Conservation (phyloP, 495 filamentous ascomycete genomes). For the Patellaria atrata region DNA sequence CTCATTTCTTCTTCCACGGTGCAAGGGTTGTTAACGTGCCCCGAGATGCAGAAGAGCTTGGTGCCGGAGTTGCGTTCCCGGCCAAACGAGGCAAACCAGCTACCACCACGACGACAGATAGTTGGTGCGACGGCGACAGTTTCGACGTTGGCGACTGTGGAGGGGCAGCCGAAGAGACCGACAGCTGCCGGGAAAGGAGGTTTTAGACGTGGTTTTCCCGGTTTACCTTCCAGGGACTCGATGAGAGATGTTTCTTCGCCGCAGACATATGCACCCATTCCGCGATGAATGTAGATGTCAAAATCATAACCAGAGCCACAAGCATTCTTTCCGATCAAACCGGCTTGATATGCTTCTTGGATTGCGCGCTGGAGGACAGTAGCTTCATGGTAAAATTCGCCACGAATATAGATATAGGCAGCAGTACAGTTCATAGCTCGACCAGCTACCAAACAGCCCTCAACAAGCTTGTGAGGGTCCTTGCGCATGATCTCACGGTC, state of each 20-base stretch:
- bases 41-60: slow-evolving; percentile 97
- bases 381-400: slow-evolving; percentile 96
- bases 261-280: slow-evolving; percentile 94
- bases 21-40: slow-evolving; percentile 95
- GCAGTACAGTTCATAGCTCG: slow-evolving; percentile 96
- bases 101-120: slow-evolving; percentile 81
- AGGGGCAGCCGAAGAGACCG: slow-evolving; percentile 93
- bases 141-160: slow-evolving; percentile 96
- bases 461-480: slow-evolving; percentile 95
- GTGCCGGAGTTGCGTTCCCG: slow-evolving; percentile 92
- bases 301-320: slow-evolving; percentile 96
- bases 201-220: slow-evolving; percentile 95
- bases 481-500: slow-evolving; percentile 99
- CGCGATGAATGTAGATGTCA: slow-evolving; percentile 90
- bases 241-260: slow-evolving; percentile 97
- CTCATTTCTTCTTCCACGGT: slow-evolving; percentile 99
- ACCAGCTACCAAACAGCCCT: slow-evolving; percentile 92
- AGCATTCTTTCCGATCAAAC: slow-evolving; percentile 93
- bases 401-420: slow-evolving; percentile 98
- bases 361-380: slow-evolving; percentile 87
- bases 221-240: slow-evolving; percentile 95
- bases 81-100: slow-evolving; percentile 85
- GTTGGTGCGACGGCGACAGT: slow-evolving; percentile 91
- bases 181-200: slow-evolving; percentile 96
- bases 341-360: slow-evolving; percentile 89